Percentiles rank a stretch among this genome's conserved stretches.
Conservation (phyloP, 2,329 filamentous ascomycete species). For the Scortechinia acanthostroma region DNA sequence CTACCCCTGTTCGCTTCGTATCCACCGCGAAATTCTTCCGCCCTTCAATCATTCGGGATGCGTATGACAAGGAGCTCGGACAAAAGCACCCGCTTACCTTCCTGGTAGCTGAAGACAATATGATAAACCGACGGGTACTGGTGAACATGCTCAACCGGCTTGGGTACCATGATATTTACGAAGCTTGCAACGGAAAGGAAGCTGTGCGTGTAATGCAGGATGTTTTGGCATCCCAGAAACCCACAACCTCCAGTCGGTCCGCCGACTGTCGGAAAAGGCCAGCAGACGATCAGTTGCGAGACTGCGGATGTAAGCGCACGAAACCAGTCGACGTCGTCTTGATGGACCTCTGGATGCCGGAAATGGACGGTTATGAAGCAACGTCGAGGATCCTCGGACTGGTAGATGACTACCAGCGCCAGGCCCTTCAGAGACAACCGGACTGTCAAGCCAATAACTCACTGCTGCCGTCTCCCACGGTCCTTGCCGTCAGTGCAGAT, state of each 20-base stretch:
- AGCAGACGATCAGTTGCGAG: constrained; percentile 3
- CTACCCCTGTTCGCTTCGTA: no score
- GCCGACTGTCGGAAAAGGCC: not conserved
- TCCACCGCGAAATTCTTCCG: not conserved
- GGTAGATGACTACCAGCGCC: constrained; percentile 22
- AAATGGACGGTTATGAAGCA: constrained; percentile 61
- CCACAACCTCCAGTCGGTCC: not conserved
- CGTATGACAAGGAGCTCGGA: constrained; percentile 42
- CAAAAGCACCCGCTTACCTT: constrained; percentile 49
- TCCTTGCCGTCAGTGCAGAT: constrained; percentile 58
- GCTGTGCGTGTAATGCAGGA: constrained; percentile 49
- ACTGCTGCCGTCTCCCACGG: constrained; percentile 27
- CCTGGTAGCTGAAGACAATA: constrained; percentile 60
- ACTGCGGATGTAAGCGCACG: constrained; percentile 15
- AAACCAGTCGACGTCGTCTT: constrained; percentile 48
- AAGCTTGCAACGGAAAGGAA: constrained; percentile 57
- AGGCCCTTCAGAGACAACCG: constrained; percentile 9
- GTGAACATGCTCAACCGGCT: constrained; percentile 57
- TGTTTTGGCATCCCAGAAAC: constrained; percentile 11
- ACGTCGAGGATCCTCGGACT: constrained; percentile 47
- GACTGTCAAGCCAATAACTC: constrained; percentile 5
- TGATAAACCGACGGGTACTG: constrained; percentile 55
- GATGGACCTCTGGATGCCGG: constrained; percentile 67
- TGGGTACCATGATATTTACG: constrained; percentile 48
- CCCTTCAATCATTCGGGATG: constrained; percentile 23